Evolutionary conservation across 768 basidiomycete species (phyloP).

Genomic region (Pisolithus albus): DNA sequence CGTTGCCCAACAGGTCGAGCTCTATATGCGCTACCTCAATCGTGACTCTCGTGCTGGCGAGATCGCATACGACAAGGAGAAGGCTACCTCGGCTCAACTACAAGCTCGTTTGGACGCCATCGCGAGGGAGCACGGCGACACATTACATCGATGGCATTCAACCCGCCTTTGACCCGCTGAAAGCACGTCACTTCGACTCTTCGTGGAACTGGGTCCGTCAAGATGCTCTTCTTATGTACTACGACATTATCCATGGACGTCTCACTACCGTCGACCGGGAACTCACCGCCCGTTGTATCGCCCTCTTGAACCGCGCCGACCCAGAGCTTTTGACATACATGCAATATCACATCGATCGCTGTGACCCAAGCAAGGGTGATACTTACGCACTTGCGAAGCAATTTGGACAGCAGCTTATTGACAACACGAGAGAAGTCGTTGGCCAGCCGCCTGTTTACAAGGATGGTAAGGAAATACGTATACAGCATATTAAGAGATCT

Average conservation of each 20-base stretch:
- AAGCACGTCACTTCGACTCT: conserved; percentile 97
- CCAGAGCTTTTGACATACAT: conserved; percentile 88
- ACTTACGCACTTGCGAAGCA: conserved; percentile 95
- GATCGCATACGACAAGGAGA: conserved; percentile 82
- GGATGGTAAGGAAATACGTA: conserved; percentile 57
- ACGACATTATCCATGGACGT: conserved; percentile 95
- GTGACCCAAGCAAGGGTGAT: conserved; percentile 75
- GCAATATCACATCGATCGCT: conserved; percentile 89
- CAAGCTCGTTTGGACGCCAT: conserved; percentile 88
- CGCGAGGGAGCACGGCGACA: conserved; percentile 85
- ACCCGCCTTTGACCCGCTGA: conserved; percentile 89
- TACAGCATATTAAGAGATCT: not conserved
- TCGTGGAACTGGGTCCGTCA: conserved; percentile 99
- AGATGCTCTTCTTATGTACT: conserved; percentile 94
- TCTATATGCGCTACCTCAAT: conserved; percentile 94
- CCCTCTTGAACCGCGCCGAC: conserved; percentile 96
- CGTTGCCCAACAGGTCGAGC: conserved; percentile 86
- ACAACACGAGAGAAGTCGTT: conserved; percentile 85
- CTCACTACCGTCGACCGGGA: conserved; percentile 92
- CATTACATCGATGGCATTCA: conserved; percentile 92
- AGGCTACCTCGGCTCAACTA: conserved; percentile 59
- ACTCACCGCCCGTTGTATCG: conserved; percentile 94
- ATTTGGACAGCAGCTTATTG: conserved; percentile 91
- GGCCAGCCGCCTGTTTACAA: conserved; percentile 87
- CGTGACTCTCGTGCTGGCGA: conserved; percentile 92